Evolutionary conservation across 176 grass and related monocot species (phyloP), one percentile per base, ranked within the genome.

Genomic region (Ensete glaucum): DNA sequence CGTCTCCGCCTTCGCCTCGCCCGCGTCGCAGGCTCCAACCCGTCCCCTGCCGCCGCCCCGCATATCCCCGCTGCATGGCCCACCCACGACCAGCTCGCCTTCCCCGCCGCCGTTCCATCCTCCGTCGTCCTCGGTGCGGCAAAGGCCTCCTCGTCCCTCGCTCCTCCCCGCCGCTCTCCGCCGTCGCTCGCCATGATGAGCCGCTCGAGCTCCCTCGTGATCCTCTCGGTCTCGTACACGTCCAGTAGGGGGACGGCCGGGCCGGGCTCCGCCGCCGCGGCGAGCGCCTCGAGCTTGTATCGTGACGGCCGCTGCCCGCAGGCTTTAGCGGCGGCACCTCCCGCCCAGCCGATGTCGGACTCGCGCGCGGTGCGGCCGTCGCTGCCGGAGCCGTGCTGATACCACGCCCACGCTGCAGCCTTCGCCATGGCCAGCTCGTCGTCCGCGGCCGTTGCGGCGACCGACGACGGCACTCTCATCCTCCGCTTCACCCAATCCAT

Each of bases 201-300:
- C 69, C 88, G 73, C 83, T 96, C 85, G 34, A 91, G 81, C 81
- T 91, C 88, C 77, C 85, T 82, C 59, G 83, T 91, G 81, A 96
- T 86, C 81, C 88, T 79, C 73, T 86, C 88, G 73, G 86, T 87
- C 85, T 96, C 88, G 66, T 91, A 74, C 22, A 91, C 25, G 79
- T 91, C 85, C 5, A 88, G 85, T 60, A 91, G 83, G 81, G 83
- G 81, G 50, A 84, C 72, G 64, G 25, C 24, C 25, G 14, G 25
- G 24, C 64, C 63, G 23, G 9, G 1, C 11, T 82, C 15, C 29
- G 13, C 64, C 34, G 20, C 73, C 62, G 12, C 54, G 14, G 56
- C 52, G 54, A 13, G 1, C 53, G 52, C 34, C 64, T 67, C 64
- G 25, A 15, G 64, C 64, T 67, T 67, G 64, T 67, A 67, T 13